phyloP scores from a whole-genome alignment of 768 basidiomycete genomes.

The Hortiboletus campestris region DNA sequence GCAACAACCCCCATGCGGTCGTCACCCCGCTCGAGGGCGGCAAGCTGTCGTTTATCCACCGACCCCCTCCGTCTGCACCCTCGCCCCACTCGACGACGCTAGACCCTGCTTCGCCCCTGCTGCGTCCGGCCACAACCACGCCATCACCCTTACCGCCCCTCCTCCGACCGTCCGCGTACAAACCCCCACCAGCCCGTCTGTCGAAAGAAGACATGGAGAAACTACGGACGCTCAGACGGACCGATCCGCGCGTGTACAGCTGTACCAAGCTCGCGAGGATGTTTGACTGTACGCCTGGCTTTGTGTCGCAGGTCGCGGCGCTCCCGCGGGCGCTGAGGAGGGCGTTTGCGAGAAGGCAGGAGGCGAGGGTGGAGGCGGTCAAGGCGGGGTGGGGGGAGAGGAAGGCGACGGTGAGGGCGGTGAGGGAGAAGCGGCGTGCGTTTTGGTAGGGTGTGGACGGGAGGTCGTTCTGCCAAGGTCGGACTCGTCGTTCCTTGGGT shows the following conservation, averaged over 20 bases:
- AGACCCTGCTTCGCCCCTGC: slow-evolving; percentile 68
- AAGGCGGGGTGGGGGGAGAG: slow-evolving; percentile 71
- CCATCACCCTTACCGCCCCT: slow-evolving; percentile 44
- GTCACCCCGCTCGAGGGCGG: slow-evolving; percentile 51
- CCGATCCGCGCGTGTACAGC: slow-evolving; percentile 59
- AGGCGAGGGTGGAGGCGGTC: slow-evolving; percentile 44
- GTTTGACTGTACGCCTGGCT: slow-evolving; percentile 70
- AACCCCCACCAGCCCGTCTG: slow-evolving; percentile 37
- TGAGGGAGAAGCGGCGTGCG: slow-evolving; percentile 63
- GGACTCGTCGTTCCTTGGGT: neutral
- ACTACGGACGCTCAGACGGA: slow-evolving; percentile 56
- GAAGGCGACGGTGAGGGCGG: slow-evolving; percentile 58
- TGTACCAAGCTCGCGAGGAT: slow-evolving; percentile 66
- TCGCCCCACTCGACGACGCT: slow-evolving; percentile 70
- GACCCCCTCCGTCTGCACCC: slow-evolving; percentile 77
- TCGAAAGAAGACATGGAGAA: slow-evolving; percentile 52
- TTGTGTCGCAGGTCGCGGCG: slow-evolving; percentile 64
- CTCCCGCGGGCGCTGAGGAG: slow-evolving; percentile 51
- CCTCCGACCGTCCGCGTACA: slow-evolving; percentile 41
- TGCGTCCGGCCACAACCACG: slow-evolving; percentile 39
- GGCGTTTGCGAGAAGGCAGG: slow-evolving; percentile 41
- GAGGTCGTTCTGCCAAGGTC: slow-evolving; percentile 5
- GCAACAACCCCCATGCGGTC: slow-evolving; percentile 49
- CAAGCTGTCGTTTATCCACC: slow-evolving; percentile 75
- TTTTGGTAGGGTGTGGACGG: slow-evolving; percentile 53